These are phyloP conservation scores for Pistacia integerrima DNA, from an alignment of 345 rosid species.

Conservation along the genomic window DNA sequence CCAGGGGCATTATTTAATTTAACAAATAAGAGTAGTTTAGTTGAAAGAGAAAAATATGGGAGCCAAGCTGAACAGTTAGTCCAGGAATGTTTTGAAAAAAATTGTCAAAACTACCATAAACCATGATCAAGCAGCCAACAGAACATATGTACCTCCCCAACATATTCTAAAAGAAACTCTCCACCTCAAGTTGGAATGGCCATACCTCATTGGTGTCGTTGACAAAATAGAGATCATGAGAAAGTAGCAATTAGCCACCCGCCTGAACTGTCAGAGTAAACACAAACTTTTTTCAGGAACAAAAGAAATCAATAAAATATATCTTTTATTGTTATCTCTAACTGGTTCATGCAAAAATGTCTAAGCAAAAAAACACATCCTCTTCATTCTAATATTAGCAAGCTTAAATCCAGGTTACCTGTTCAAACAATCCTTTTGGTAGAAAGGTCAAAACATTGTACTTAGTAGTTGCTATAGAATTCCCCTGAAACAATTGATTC, in stretches of 20 bases:
- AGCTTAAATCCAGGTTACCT: constrained; percentile 52
- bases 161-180: neutral
- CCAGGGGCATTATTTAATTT: neutral
- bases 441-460: constrained; percentile 92
- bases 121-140: neutral
- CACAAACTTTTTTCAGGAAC: constrained; percentile 37
- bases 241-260: constrained; percentile 96
- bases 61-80: neutral
- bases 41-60: neutral
- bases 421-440: constrained; percentile 98
- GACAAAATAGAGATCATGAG: constrained; percentile 93
- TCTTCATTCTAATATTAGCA: constrained; percentile 7
- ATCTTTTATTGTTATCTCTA: too few relatives aligned
- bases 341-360: neutral
- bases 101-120: neutral
- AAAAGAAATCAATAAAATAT: constrained; percentile 6
- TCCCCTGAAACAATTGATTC: constrained; percentile 60
- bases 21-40: too few relatives aligned
- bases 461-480: constrained; percentile 93
- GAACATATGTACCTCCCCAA: neutral
- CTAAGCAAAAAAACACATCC: constrained; percentile 1
- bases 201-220: constrained; percentile 92
- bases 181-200: constrained; percentile 7
- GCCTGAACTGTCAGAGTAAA: constrained; percentile 90
- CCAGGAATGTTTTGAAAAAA: neutral